These are phyloP conservation scores for Plasmopara halstedii DNA, from an alignment of 352 stramenopile species.

Conservation along the genomic window DNA sequence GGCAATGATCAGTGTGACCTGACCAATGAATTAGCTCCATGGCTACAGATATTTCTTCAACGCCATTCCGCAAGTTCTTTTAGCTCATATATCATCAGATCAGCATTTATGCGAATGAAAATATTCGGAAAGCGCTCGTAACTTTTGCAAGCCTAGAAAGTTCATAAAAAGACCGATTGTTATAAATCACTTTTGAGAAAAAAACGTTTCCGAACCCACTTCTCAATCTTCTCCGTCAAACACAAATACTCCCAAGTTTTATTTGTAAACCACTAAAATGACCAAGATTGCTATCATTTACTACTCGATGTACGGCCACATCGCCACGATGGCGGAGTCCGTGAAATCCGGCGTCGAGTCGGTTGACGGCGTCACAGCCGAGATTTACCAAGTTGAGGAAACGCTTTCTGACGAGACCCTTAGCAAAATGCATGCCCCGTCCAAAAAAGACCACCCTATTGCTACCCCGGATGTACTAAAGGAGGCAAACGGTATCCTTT, in stretches of 20 bases:
- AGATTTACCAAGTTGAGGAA: constrained; percentile 74
- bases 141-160: no score
- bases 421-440: constrained; percentile 71
- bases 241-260: constrained; percentile 5
- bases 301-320: constrained; percentile 84
- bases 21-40: no score
- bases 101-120: no score
- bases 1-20: no score
- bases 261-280: constrained; percentile 24
- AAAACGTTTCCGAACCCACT: no score
- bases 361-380: constrained; percentile 44
- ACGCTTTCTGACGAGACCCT: constrained; percentile 77
- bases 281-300: constrained; percentile 79
- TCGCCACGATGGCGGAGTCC: constrained; percentile 63
- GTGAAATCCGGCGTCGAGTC: constrained; percentile 72
- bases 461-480: constrained; percentile 52
- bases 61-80: no score
- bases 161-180: no score
- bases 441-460: constrained; percentile 66
- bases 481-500: constrained; percentile 77
- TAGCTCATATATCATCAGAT: no score
- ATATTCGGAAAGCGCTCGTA: no score
- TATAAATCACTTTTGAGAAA: no score
- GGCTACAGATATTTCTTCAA: no score
- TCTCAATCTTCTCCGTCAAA: constrained; percentile 14